phyloP scores from a whole-genome alignment of 176 grass and related monocot genomes.

The Oryza officinalis region DNA sequence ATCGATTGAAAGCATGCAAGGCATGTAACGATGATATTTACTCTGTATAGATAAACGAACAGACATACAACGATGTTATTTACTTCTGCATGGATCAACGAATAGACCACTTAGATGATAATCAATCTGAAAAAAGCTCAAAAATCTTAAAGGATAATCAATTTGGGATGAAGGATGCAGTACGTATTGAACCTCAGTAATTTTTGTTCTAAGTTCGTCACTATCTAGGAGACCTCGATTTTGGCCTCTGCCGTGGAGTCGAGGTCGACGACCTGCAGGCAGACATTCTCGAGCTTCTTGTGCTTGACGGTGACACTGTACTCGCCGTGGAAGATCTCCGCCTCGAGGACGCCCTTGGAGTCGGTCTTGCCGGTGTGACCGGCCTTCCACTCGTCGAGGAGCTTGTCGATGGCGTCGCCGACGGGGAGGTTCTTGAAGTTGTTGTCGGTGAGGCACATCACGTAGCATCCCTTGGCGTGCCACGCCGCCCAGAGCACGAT shows the following conservation, averaged over 20 bases:
- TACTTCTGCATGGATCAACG: too few relatives aligned
- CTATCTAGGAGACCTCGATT: background rate
- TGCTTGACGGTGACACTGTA: slow-evolving; percentile 52
- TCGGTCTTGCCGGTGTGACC: slow-evolving; percentile 34
- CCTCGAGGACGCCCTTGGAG: slow-evolving; percentile 41
- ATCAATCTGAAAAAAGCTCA: too few relatives aligned
- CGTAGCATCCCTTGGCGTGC: slow-evolving; percentile 61
- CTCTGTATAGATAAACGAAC: too few relatives aligned
- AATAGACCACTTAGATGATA: too few relatives aligned
- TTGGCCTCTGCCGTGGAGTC: slow-evolving; percentile 28
- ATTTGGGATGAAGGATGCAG: too few relatives aligned
- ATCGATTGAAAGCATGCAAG: too few relatives aligned
- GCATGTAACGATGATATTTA: too few relatives aligned
- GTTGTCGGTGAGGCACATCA: slow-evolving; percentile 77
- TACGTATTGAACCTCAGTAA: too few relatives aligned
- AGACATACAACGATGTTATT: too few relatives aligned
- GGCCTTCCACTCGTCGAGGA: slow-evolving; percentile 55
- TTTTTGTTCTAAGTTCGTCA: too few relatives aligned
- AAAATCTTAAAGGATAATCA: too few relatives aligned
- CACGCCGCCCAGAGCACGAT: slow-evolving; percentile 69
- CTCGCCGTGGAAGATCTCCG: slow-evolving; percentile 64
- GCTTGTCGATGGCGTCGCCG: slow-evolving; percentile 59
- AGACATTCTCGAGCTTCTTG: slow-evolving; percentile 24
- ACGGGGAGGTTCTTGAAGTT: slow-evolving; percentile 62
- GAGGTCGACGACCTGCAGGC: slow-evolving; percentile 43